Percentiles rank a stretch among this genome's conserved stretches.
phyloP scores from a whole-genome alignment of 2,329 filamentous ascomycete species.

The Pseudogymnoascus sp. region DNA sequence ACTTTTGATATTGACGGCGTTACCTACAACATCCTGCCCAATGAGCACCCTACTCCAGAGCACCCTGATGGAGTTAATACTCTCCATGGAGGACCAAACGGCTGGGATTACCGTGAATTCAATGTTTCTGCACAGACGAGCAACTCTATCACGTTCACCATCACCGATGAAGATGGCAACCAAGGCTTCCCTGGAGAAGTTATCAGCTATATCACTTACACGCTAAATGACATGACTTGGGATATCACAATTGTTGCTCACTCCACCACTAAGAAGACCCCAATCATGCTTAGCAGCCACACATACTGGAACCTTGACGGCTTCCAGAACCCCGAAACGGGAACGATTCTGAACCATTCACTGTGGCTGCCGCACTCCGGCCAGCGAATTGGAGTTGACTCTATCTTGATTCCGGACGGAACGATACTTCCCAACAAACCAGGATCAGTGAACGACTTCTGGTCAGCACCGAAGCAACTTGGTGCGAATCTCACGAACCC shows the following conservation, averaged over 20 bases:
- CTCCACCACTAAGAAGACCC: conserved; percentile 65
- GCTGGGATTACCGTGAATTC: conserved; percentile 74
- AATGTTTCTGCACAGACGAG: conserved; percentile 61
- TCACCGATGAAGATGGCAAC: conserved; percentile 64
- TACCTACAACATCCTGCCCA: conserved; percentile 50
- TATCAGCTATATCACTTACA: conserved; percentile 65
- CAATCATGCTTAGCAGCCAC: conserved; percentile 70
- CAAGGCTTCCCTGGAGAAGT: conserved; percentile 75
- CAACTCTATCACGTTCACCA: conserved; percentile 64
- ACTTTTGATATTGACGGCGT: conserved; percentile 60
- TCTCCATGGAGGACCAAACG: conserved; percentile 60
- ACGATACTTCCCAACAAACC: conserved; percentile 61
- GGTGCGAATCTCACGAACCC: conserved; percentile 58
- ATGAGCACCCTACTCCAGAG: conserved; percentile 49
- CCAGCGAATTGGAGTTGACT: conserved; percentile 59
- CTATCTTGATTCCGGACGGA: conserved; percentile 66
- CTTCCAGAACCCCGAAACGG: conserved; percentile 64
- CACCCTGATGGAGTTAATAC: conserved; percentile 51
- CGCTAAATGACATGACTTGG: conserved; percentile 57
- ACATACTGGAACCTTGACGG: conserved; percentile 80
- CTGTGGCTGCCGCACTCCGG: conserved; percentile 65
- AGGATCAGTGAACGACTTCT: conserved; percentile 71
- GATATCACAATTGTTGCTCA: conserved; percentile 65
- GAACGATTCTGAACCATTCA: conserved; percentile 59
- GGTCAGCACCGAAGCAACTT: conserved; percentile 71